Conservation (phyloP, 768 basidiomycete species). For the Termitomyces sp. region DNA sequence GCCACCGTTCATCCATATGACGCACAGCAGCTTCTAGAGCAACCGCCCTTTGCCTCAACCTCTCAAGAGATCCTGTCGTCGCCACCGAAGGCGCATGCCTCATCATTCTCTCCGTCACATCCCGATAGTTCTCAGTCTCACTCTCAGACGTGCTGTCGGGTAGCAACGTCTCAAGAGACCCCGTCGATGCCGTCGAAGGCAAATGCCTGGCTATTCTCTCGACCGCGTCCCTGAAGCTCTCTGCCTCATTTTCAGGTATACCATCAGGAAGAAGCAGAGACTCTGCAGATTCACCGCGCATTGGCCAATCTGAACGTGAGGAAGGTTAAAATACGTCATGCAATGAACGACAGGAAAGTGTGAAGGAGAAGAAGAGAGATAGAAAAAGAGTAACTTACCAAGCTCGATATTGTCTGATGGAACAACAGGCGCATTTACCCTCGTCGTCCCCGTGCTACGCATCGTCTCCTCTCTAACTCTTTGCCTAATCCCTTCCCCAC, state of each 20-base stretch:
- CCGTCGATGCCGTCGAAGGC: not conserved
- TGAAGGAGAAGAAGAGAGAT: too few species aligned
- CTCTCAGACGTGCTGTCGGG: not conserved
- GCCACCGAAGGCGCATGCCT: not conserved
- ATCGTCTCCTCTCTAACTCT: not conserved
- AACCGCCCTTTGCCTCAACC: not conserved
- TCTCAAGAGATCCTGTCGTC: not conserved
- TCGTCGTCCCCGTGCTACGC: not conserved
- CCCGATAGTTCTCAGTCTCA: not conserved
- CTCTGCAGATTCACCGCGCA: not conserved
- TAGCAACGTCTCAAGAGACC: not conserved
- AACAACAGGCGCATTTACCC: not conserved
- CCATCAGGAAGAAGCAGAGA: not conserved
- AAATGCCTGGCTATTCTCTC: not conserved
- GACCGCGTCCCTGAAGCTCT: not conserved
- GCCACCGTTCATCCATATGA: not conserved
- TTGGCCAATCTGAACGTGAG: not conserved
- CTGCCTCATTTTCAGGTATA: not conserved
- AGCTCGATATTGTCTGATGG: not conserved
- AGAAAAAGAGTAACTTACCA: not conserved
- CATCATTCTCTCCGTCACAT: not conserved
- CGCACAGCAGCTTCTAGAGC: conserved; percentile 1
- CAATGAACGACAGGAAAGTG: not conserved
- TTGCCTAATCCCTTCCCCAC: not conserved
- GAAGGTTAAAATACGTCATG: not conserved